These are phyloP conservation scores for Aspergillus novoparasiticus DNA, from an alignment of 2,329 filamentous ascomycete genomes.

Conservation along the genomic window DNA sequence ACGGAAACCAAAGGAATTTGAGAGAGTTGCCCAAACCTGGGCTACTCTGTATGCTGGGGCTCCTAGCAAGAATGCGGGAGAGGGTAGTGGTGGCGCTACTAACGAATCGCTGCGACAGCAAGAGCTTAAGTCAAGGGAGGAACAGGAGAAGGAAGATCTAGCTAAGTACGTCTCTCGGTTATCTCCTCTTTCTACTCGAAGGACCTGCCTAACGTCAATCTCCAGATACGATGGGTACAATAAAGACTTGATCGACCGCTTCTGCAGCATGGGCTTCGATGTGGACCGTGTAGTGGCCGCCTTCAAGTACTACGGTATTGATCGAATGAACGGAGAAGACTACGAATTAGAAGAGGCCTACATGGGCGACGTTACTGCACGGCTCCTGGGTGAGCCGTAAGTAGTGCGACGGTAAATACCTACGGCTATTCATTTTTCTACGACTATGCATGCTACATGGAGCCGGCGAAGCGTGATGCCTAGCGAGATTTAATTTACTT, in stretches of 20 bases:
- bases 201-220: not conserved
- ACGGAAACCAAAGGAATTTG: conserved; percentile 75
- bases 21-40: conserved; percentile 85
- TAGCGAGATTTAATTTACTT: conserved; percentile 29
- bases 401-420: not conserved
- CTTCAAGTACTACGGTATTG: conserved; percentile 79
- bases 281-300: conserved; percentile 83
- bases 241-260: conserved; percentile 77
- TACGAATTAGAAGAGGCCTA: conserved; percentile 88
- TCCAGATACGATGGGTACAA: conserved; percentile 84
- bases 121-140: conserved; percentile 55
- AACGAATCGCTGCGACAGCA: conserved; percentile 58
- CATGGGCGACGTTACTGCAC: conserved; percentile 85
- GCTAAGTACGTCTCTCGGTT: conserved; percentile 49
- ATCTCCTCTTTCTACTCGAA: not conserved
- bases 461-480: conserved; percentile 32
- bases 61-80: conserved; percentile 59
- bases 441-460: conserved; percentile 10
- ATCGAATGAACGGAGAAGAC: conserved; percentile 73
- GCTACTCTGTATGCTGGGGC: conserved; percentile 81
- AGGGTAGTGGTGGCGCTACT: conserved; percentile 56
- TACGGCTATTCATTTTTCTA: not conserved
- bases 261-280: conserved; percentile 89
- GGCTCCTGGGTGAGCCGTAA: conserved; percentile 76
- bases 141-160: conserved; percentile 59